A percentile compares a stretch with the other conserved stretches of the same genome.
Evolutionary conservation across 176 grass and related monocot species (phyloP).

Genomic region (Phoenix roebelenii): DNA sequence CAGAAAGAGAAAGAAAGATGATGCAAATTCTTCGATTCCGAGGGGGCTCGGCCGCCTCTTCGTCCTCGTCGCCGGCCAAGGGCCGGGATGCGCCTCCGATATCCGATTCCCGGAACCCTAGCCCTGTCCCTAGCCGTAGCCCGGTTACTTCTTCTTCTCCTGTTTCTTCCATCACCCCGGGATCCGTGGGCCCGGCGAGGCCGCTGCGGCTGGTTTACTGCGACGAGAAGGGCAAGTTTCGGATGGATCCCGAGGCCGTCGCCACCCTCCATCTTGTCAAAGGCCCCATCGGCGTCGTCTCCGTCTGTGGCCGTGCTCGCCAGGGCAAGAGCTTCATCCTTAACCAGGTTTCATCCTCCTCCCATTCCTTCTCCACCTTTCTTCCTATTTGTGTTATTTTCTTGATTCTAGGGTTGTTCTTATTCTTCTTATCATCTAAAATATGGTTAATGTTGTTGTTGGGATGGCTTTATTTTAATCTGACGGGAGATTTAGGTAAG

Average conservation of each 20-base stretch:
- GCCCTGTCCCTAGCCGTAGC: background rate
- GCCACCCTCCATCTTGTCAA: conserved; percentile 60
- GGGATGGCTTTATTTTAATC: no score
- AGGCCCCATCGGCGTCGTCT: conserved; percentile 58
- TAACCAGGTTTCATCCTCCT: conserved; percentile 35
- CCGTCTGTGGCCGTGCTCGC: conserved; percentile 62
- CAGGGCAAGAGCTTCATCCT: conserved; percentile 89
- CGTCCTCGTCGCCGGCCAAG: conserved; percentile 29
- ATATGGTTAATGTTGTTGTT: no score
- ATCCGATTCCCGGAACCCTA: conserved; percentile 9
- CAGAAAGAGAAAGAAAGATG: conserved; percentile 1
- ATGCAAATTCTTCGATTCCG: conserved; percentile 71
- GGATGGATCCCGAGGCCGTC: conserved; percentile 67
- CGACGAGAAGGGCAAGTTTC: conserved; percentile 53
- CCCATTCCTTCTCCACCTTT: background rate
- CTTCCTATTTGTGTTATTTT: background rate
- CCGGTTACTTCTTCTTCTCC: conserved; percentile 3
- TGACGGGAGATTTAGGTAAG: no score
- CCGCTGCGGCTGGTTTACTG: conserved; percentile 68
- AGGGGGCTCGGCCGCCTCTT: conserved; percentile 18
- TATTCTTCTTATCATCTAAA: background rate
- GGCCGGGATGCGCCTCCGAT: conserved; percentile 18
- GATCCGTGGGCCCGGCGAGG: conserved; percentile 20
- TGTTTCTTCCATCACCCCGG: conserved; percentile 12
- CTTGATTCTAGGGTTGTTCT: background rate